A percentile compares a stretch with the other conserved stretches of the same genome.
Conservation (phyloP, 106 monocot species). For the Dactylorhiza incarnata region DNA sequence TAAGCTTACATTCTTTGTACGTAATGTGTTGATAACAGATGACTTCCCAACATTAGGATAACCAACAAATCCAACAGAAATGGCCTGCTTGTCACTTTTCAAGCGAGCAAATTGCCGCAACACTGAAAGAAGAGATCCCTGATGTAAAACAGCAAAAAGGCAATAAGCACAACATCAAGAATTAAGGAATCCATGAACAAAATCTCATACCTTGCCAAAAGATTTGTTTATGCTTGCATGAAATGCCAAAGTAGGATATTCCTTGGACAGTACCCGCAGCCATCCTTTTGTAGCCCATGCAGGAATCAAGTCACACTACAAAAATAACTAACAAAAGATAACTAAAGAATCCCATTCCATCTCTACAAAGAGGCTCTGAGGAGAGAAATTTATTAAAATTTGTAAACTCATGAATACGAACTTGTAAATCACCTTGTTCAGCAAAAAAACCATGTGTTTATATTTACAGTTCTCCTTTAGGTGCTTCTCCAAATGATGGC, state of each 20-base stretch:
- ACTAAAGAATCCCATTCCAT: background rate
- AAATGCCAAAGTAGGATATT: conserved; percentile 91
- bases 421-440: conserved; percentile 64
- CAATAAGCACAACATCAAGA: background rate
- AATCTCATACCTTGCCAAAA: conserved; percentile 72
- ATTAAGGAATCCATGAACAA: background rate
- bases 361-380: background rate
- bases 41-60: conserved; percentile 99
- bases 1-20: conserved; percentile 75
- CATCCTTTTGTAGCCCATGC: conserved; percentile 98
- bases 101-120: conserved; percentile 85
- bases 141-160: background rate
- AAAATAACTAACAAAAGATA: background rate
- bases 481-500: conserved; percentile 88
- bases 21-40: conserved; percentile 91
- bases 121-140: conserved; percentile 93
- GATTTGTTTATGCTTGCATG: conserved; percentile 94
- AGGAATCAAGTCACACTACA: conserved; percentile 90
- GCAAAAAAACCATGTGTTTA: conserved; percentile 86
- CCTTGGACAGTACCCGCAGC: conserved; percentile 69
- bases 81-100: conserved; percentile 95
- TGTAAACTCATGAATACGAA: background rate
- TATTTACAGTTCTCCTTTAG: conserved; percentile 86
- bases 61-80: conserved; percentile 99
- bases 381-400: background rate